Evolutionary conservation across 352 stramenopile species (phyloP).

Genomic region (Globisporangium cylindrosporum): DNA sequence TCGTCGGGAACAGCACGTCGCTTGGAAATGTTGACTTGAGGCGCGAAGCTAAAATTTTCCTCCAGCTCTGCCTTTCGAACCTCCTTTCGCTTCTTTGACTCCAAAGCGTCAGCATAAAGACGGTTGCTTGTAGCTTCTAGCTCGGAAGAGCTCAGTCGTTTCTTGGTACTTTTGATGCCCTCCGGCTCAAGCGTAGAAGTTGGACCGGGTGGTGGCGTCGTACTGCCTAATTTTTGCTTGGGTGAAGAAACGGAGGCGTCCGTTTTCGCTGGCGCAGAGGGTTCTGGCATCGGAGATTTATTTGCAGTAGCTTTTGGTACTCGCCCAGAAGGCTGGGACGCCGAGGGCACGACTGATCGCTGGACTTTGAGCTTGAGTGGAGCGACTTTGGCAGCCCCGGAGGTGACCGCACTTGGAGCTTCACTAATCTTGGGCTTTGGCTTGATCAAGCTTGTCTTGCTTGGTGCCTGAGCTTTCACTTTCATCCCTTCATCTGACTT

Average conservation of each 20-base stretch:
- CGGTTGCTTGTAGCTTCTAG: slow-evolving; percentile 53
- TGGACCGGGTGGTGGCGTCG: slow-evolving; percentile 12
- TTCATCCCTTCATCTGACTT: slow-evolving; percentile 9
- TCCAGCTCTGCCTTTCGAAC: slow-evolving; percentile 45
- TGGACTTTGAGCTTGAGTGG: slow-evolving; percentile 2
- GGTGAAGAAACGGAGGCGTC: background rate
- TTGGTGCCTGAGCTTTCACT: background rate
- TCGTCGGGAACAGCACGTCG: slow-evolving; percentile 34
- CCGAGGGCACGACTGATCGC: background rate
- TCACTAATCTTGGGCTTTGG: background rate
- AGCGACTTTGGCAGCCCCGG: background rate
- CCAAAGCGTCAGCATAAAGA: slow-evolving; percentile 60
- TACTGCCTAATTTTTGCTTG: background rate
- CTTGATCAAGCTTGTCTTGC: slow-evolving; percentile 9
- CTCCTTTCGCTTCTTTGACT: slow-evolving; percentile 56
- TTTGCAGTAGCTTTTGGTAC: background rate
- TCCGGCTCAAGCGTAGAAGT: slow-evolving; percentile 15
- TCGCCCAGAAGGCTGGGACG: background rate
- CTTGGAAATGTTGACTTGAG: slow-evolving; percentile 56
- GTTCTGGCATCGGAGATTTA: background rate
- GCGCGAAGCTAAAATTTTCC: slow-evolving; percentile 54
- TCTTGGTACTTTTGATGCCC: slow-evolving; percentile 31
- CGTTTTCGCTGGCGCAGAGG: background rate
- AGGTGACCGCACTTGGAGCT: background rate
- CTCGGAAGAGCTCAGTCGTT: slow-evolving; percentile 52